Evolutionary conservation across 768 basidiomycete genomes (phyloP).

Genomic region (Boletales sp.): DNA sequence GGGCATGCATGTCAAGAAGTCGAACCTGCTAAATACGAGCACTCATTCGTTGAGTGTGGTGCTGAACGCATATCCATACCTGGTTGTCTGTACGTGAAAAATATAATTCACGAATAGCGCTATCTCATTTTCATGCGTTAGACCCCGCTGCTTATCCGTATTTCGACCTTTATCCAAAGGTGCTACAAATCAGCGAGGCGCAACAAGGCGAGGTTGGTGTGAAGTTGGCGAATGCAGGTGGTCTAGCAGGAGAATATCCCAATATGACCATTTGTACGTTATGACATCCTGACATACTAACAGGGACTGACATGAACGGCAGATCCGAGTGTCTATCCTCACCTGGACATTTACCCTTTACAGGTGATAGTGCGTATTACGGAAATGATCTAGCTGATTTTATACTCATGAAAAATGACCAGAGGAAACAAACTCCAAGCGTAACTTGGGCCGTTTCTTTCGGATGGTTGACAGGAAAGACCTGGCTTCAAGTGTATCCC

Average conservation of each 20-base stretch:
- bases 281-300: not conserved
- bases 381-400: not conserved
- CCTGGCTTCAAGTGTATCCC: slow-evolving; percentile 19
- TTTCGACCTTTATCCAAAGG: slow-evolving; percentile 38
- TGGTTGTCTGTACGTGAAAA: slow-evolving; percentile 16
- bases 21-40: not conserved
- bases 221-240: slow-evolving; percentile 3
- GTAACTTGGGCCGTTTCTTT: slow-evolving; percentile 16
- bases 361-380: slow-evolving; percentile 6
- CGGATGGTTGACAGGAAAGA: slow-evolving; percentile 16
- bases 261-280: slow-evolving; percentile 28
- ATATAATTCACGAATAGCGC: too few relatives aligned
- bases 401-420: slow-evolving; percentile 3
- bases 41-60: not conserved
- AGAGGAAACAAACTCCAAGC: slow-evolving; percentile 4
- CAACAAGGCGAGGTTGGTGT: slow-evolving; percentile 40
- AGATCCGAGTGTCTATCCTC: slow-evolving; percentile 41
- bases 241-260: slow-evolving; percentile 20
- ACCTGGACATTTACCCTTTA: slow-evolving; percentile 39
- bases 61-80: slow-evolving; percentile 8
- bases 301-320: slow-evolving; percentile 19
- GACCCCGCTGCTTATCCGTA: slow-evolving; percentile 42
- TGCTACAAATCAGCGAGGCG: slow-evolving; percentile 36
- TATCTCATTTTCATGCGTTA: slow-evolving; percentile 6
- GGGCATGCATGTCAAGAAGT: not conserved